These are phyloP conservation scores for Austroboletus novae-zelandiae DNA, from an alignment of 1,284 basidiomycete genomes.

Conservation along the genomic window DNA sequence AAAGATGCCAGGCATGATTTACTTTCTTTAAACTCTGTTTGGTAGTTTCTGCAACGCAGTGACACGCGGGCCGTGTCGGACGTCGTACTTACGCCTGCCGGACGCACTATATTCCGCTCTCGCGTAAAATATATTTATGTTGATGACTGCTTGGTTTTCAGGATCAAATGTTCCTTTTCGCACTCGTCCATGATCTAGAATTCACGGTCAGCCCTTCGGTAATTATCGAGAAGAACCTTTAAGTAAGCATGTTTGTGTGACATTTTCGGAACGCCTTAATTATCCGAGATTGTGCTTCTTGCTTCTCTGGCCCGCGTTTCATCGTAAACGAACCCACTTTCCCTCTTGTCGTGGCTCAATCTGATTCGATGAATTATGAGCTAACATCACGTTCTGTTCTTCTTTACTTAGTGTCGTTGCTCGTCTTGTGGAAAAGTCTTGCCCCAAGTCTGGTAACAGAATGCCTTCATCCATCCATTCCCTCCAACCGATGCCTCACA, in stretches of 20 bases:
- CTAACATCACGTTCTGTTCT: constrained; percentile 7
- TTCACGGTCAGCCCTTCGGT: constrained; percentile 50
- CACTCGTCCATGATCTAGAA: constrained; percentile 54
- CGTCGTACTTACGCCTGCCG: neutral
- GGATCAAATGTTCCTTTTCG: constrained; percentile 63
- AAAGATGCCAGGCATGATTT: constrained; percentile 11
- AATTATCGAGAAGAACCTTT: constrained; percentile 58
- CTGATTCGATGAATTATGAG: constrained; percentile 10
- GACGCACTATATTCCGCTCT: neutral
- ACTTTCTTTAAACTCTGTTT: constrained; percentile 21
- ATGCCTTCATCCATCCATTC: constrained; percentile 47
- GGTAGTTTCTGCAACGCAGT: neutral
- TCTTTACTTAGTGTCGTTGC: constrained; percentile 46
- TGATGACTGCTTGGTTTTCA: constrained; percentile 30
- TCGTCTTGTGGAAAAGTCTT: constrained; percentile 52
- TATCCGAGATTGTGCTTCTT: constrained; percentile 12
- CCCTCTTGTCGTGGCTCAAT: constrained; percentile 7
- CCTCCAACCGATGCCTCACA: constrained; percentile 7
- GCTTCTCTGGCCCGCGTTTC: constrained; percentile 25
- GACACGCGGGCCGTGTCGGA: neutral
- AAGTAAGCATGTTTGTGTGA: constrained; percentile 44
- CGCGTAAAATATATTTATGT: neutral
- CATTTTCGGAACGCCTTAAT: constrained; percentile 18
- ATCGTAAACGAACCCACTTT: constrained; percentile 15
- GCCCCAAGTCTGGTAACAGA: constrained; percentile 48